Percentiles rank a stretch among this genome's conserved stretches.
These are phyloP conservation scores for Pulveroboletus ravenelii DNA, from an alignment of 768 basidiomycete species.

Conservation along the genomic window DNA sequence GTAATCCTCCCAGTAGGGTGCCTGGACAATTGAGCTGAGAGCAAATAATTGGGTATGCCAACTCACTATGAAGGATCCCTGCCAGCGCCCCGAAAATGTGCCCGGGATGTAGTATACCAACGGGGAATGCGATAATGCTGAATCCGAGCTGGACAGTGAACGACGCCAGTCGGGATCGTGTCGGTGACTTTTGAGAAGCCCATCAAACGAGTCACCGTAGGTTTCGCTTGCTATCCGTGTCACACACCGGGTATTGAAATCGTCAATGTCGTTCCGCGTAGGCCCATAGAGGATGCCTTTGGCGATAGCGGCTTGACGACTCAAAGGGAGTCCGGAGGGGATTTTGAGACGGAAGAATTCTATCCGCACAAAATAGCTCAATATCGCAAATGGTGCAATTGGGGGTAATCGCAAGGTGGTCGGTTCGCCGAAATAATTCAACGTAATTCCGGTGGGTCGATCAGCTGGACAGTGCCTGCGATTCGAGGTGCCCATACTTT, in stretches of 20 bases:
- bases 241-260: conserved; percentile 39
- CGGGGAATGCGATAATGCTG: not conserved
- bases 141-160: conserved; percentile 10
- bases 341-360: conserved; percentile 34
- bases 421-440: conserved; percentile 43
- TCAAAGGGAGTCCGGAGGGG: conserved; percentile 39
- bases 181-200: conserved; percentile 24
- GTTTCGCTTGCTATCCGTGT: conserved; percentile 33
- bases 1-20: conserved; percentile 37
- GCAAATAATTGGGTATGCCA: not conserved
- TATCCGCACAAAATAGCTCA: conserved; percentile 43
- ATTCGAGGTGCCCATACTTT: conserved; percentile 15
- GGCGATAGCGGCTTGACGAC: conserved; percentile 31
- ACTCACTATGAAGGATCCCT: conserved; percentile 46
- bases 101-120: conserved; percentile 38
- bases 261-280: conserved; percentile 42
- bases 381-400: conserved; percentile 42
- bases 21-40: conserved; percentile 26
- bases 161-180: conserved; percentile 32
- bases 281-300: conserved; percentile 34
- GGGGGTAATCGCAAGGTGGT: conserved; percentile 36
- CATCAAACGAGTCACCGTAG: conserved; percentile 20
- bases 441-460: conserved; percentile 25
- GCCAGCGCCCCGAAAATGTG: conserved; percentile 45
- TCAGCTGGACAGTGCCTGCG: conserved; percentile 29